Evolutionary conservation across 352 stramenopile genomes (phyloP), one percentile per base, ranked within the genome.

Genomic region (Globisporangium orthogonon): DNA sequence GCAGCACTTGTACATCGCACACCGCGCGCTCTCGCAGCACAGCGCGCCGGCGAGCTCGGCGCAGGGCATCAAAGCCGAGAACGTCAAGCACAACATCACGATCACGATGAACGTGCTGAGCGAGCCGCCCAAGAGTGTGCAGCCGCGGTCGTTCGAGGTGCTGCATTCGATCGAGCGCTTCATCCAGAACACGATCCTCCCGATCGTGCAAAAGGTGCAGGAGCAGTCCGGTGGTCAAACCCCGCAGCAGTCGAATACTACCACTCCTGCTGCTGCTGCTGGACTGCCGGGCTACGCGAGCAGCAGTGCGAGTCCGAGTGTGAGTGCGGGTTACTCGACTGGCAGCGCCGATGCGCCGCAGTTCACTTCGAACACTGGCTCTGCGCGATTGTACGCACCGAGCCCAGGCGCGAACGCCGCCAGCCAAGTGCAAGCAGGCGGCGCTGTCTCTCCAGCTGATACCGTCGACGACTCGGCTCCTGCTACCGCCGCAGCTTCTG

Each of bases 161-260:
- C 60, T 95, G 9, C 70, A 72, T 23, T 87, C 85, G 10, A 93
- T 95, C 37, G 85, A 95, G 54, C 70, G 70, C 18, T 95, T 95
- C 35, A 87, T 95, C 41, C 68, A 84, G 46, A 83, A 74, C 48
- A 90, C 81, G 3, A 80, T 95, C 29, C 60, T 86, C 31, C 83
- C 85, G 17, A 91, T 95, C 39, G 79, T 91, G 3, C 69, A 69
- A 23, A 88, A 89, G 54, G 75, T 91, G 4, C 58, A 76, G 28
- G 3, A 37, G 46, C 37, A 43, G 4, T 68, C 62, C 37, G 28
- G 11, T 48, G 29, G 51, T 45, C 41, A 60, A 47, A 60, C 46
- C 17, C 45, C 45, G 14, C 58, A 65, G 17, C 52, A 54, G 17
- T 23, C 58, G 13, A 65, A 39, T n/a, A n/a, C n/a, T n/a, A n/a